Conservation (phyloP, 257 asterid genomes). For the Forsythia suspensa region DNA sequence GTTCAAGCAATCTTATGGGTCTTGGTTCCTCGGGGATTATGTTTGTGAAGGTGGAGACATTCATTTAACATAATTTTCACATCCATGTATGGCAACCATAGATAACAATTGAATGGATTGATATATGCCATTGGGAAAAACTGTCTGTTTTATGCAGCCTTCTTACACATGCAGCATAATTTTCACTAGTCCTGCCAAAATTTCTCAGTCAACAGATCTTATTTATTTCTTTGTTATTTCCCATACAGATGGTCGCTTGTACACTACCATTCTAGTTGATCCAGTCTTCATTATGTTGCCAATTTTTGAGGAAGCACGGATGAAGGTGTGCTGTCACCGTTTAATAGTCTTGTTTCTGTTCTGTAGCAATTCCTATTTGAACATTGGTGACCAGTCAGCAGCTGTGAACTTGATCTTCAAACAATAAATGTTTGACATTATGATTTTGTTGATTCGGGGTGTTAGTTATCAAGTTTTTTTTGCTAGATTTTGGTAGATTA, state of each 20-base stretch:
- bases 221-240: conserved; percentile 8
- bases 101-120: conserved; percentile 4
- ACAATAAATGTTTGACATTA: no score
- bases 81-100: background rate
- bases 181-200: background rate
- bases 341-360: background rate
- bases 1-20: conserved; percentile 89
- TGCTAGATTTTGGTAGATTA: no score
- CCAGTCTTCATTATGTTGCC: conserved; percentile 92
- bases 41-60: conserved; percentile 75
- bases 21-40: conserved; percentile 97
- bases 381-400: no score
- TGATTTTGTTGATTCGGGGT: no score
- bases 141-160: conserved; percentile 6
- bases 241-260: conserved; percentile 74
- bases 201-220: conserved; percentile 5
- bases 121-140: background rate
- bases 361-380: no score
- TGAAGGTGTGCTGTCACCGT: conserved; percentile 57
- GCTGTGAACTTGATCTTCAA: no score
- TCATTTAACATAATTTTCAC: conserved; percentile 3
- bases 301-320: conserved; percentile 87
- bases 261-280: conserved; percentile 85
- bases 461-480: no score
- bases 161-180: background rate